These are phyloP conservation scores for Passiflora organensis DNA, from an alignment of 345 rosid genomes.

Conservation along the genomic window DNA sequence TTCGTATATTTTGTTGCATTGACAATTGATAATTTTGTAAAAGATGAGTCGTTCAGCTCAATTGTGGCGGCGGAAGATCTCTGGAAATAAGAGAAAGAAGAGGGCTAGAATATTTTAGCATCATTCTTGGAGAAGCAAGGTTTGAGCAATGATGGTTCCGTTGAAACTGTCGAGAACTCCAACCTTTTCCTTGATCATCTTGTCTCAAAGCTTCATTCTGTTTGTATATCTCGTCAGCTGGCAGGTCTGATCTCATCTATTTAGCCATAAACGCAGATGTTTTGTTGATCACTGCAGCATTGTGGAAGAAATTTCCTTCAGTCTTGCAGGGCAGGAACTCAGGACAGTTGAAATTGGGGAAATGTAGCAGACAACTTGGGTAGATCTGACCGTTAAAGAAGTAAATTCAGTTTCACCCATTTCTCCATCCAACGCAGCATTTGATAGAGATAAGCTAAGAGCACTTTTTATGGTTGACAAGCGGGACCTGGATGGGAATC, in stretches of 20 bases:
- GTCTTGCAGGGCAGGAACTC: slow-evolving; percentile 73
- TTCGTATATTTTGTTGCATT: no score
- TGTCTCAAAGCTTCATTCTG: slow-evolving; percentile 70
- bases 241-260: slow-evolving; percentile 67
- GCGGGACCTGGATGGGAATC: slow-evolving; percentile 63
- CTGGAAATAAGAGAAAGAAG: slow-evolving; percentile 83
- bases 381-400: background rate
- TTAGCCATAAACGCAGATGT: background rate
- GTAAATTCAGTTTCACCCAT: slow-evolving; percentile 30
- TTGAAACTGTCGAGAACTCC: slow-evolving; percentile 63
- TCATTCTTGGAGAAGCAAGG: slow-evolving; percentile 85
- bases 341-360: slow-evolving; percentile 82
- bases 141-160: slow-evolving; percentile 60
- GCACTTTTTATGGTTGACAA: no score
- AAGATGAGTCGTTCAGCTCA: slow-evolving; percentile 44
- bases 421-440: slow-evolving; percentile 22
- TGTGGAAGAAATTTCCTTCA: slow-evolving; percentile 9
- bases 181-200: slow-evolving; percentile 71
- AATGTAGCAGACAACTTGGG: background rate
- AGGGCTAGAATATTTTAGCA: slow-evolving; percentile 79
- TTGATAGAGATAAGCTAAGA: no score
- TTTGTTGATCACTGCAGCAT: background rate
- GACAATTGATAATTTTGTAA: no score
- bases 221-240: slow-evolving; percentile 82
- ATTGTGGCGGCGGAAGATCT: slow-evolving; percentile 54